Conservation (phyloP, 2,329 filamentous ascomycete species). For the Cephalotrichum gorgonifer region DNA sequence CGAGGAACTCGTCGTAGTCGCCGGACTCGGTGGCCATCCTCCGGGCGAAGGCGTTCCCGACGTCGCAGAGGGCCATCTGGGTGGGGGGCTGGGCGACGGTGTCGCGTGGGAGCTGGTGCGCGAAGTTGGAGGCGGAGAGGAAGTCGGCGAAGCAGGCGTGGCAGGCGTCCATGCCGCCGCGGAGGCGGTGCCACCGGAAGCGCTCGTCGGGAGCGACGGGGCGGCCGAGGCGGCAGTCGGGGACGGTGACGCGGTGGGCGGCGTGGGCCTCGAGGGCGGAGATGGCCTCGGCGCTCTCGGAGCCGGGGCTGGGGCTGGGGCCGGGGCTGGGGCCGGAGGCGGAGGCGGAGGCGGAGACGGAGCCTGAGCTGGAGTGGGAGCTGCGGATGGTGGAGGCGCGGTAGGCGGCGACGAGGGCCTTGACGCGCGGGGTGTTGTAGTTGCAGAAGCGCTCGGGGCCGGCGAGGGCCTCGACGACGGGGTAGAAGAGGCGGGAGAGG, state of each 20-base stretch:
- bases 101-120: neutral
- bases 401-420: conserved; percentile 1
- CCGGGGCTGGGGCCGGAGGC: neutral
- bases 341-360: too few species aligned
- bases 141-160: conserved; percentile 4
- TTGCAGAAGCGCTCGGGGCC: conserved; percentile 4
- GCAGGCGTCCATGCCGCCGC: conserved; percentile 3
- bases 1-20: conserved; percentile 6
- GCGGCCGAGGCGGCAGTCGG: neutral
- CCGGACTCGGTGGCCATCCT: conserved; percentile 3
- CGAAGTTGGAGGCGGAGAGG: conserved; percentile 1
- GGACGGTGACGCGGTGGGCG: neutral
- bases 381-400: too few species aligned
- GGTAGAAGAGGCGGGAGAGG: conserved; percentile 1
- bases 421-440: conserved; percentile 3
- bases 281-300: neutral
- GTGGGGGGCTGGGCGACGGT: conserved; percentile 2
- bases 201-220: conserved; percentile 1
- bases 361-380: too few species aligned
- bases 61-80: conserved; percentile 5
- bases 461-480: conserved; percentile 1
- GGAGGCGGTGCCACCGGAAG: conserved; percentile 2
- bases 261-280: conserved; percentile 1
- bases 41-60: conserved; percentile 2
- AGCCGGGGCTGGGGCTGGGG: neutral